Conservation (phyloP, 2,329 filamentous ascomycete species). For the Ophioceras dolichostomum region DNA sequence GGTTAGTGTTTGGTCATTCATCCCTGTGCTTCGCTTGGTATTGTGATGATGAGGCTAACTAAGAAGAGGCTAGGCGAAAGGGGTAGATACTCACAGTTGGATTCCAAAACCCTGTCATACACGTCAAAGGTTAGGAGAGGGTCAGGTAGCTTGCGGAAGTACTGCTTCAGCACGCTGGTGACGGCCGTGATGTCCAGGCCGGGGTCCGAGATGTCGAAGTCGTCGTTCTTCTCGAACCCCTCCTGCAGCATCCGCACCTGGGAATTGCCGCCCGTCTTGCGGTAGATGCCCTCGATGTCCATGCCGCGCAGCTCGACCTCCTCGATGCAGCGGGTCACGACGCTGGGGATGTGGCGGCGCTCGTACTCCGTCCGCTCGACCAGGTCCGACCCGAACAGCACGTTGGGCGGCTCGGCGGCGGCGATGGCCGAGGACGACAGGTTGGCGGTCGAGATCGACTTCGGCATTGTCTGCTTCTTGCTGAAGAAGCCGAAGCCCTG, state of each 20-base stretch:
- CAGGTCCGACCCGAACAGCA: slow-evolving; percentile 82
- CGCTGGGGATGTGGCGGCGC: slow-evolving; percentile 75
- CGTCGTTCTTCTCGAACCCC: slow-evolving; percentile 76
- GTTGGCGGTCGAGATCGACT: slow-evolving; percentile 33
- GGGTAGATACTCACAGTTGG: slow-evolving; percentile 57
- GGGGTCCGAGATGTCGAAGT: slow-evolving; percentile 87
- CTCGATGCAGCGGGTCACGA: slow-evolving; percentile 88
- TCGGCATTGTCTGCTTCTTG: slow-evolving; percentile 42
- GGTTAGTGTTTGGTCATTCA: too few relatives aligned
- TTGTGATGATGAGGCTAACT: too few relatives aligned
- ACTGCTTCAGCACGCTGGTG: slow-evolving; percentile 92
- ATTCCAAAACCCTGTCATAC: slow-evolving; percentile 81
- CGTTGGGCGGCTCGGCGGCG: slow-evolving; percentile 40
- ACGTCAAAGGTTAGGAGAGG: slow-evolving; percentile 87
- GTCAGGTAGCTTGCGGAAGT: slow-evolving; percentile 84
- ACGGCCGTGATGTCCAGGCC: slow-evolving; percentile 93
- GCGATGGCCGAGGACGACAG: slow-evolving; percentile 19
- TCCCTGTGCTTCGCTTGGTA: too few relatives aligned
- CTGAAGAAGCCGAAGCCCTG: slow-evolving; percentile 64
- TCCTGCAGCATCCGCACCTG: slow-evolving; percentile 85
- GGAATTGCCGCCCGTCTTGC: slow-evolving; percentile 88
- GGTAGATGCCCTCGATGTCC: slow-evolving; percentile 95
- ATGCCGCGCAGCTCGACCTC: slow-evolving; percentile 94
- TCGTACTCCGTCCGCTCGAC: slow-evolving; percentile 78
- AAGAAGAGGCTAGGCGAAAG: too few relatives aligned